Conservation (phyloP, 768 basidiomycete genomes). For the Tricholoma sp. region DNA sequence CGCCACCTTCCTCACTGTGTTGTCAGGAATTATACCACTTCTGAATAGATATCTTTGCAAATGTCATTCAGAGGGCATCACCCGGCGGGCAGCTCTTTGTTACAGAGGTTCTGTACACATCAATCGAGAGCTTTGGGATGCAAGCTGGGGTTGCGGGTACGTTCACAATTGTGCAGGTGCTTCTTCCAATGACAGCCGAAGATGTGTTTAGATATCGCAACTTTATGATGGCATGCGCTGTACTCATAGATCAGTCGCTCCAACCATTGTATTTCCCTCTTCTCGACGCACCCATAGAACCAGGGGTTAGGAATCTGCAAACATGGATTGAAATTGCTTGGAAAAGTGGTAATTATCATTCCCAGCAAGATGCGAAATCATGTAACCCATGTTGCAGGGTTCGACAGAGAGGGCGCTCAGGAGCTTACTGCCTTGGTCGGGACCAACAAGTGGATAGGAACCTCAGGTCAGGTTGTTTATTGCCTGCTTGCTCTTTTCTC, state of each 20-base stretch:
- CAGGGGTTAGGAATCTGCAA: conserved; percentile 73
- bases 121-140: conserved; percentile 53
- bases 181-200: neutral
- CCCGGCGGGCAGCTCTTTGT: conserved; percentile 58
- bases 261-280: conserved; percentile 61
- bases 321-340: conserved; percentile 80
- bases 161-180: neutral
- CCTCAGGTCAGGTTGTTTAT: conserved; percentile 47
- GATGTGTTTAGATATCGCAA: conserved; percentile 62
- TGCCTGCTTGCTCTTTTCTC: neutral
- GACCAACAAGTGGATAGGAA: conserved; percentile 76
- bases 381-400: conserved; percentile 38
- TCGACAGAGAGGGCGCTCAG: conserved; percentile 62
- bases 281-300: conserved; percentile 51
- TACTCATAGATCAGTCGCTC: conserved; percentile 59
- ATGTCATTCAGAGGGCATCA: conserved; percentile 45
- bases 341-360: conserved; percentile 44
- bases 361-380: neutral
- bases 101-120: conserved; percentile 58
- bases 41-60: conserved; percentile 50
- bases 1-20: neutral
- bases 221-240: conserved; percentile 72
- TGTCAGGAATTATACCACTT: conserved; percentile 58
- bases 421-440: conserved; percentile 52
- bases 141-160: conserved; percentile 69